These are phyloP conservation scores for Fagus sylvatica DNA, from an alignment of 306 rosid species.

Conservation along the genomic window DNA sequence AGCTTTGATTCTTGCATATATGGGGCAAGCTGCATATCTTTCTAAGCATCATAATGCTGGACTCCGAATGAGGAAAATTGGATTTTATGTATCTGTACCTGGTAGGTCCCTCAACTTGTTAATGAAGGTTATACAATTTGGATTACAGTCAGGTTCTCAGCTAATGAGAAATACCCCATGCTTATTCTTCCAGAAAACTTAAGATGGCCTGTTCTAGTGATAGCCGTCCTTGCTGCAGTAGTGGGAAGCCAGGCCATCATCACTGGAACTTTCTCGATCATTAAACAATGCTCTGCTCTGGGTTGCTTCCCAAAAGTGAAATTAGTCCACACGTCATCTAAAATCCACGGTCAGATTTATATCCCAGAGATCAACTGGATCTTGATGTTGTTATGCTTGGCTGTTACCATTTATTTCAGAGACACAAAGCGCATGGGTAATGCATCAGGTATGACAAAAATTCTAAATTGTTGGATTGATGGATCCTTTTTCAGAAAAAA, in stretches of 20 bases:
- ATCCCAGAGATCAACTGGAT: conserved; percentile 97
- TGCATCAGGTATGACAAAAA: conserved; percentile 74
- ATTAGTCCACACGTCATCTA: conserved; percentile 89
- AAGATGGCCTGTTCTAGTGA: conserved; percentile 90
- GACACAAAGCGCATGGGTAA: conserved; percentile 82
- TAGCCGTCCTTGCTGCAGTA: conserved; percentile 90
- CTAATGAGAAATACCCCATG: conserved; percentile 27
- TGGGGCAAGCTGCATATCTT: conserved; percentile 98
- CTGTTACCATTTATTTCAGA: conserved; percentile 80
- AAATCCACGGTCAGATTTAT: conserved; percentile 90
- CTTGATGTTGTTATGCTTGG: conserved; percentile 84
- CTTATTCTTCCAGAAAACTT: conserved; percentile 57
- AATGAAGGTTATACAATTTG: conserved; percentile 21
- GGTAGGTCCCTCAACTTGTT: conserved; percentile 48
- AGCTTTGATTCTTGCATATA: conserved; percentile 83
- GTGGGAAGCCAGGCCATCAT: conserved; percentile 99
- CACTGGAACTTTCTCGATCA: conserved; percentile 91
- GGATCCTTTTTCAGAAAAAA: not conserved
- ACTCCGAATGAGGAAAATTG: conserved; percentile 34
- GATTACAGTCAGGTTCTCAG: conserved; percentile 20
- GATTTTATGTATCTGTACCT: conserved; percentile 91
- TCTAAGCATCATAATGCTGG: conserved; percentile 50
- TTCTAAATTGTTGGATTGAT: conserved; percentile 2
- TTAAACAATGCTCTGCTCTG: conserved; percentile 88
- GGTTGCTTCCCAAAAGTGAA: conserved; percentile 92